phyloP scores from a whole-genome alignment of 768 basidiomycete species.

The Strobilomyces dryophilus region DNA sequence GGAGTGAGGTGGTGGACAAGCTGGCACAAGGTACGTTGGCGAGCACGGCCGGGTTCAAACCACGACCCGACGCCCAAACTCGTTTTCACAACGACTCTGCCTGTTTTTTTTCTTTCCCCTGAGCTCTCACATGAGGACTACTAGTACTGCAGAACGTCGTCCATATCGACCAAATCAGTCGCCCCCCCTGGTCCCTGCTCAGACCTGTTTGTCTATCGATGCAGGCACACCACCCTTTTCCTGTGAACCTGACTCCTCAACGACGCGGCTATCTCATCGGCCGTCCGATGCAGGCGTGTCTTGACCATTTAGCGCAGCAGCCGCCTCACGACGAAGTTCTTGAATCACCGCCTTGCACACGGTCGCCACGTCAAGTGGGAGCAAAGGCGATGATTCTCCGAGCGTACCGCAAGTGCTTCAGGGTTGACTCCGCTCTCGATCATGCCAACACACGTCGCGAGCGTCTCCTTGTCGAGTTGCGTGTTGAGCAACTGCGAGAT shows the following conservation, averaged over 20 bases:
- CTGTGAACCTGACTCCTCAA: background rate
- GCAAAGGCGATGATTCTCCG: slow-evolving; percentile 5
- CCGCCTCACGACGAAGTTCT: slow-evolving; percentile 72
- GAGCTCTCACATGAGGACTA: slow-evolving; percentile 7
- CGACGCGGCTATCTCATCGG: slow-evolving; percentile 8
- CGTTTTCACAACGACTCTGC: slow-evolving; percentile 12
- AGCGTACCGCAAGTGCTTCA: slow-evolving; percentile 80
- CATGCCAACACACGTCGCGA: slow-evolving; percentile 90
- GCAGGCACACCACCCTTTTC: slow-evolving; percentile 10
- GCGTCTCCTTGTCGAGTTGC: slow-evolving; percentile 81
- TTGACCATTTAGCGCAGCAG: slow-evolving; percentile 37
- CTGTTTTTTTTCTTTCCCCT: background rate
- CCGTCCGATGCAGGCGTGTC: slow-evolving; percentile 17
- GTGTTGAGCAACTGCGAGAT: slow-evolving; percentile 88
- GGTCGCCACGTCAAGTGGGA: slow-evolving; percentile 5
- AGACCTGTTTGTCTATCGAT: slow-evolving; percentile 2
- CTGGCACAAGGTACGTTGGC: slow-evolving; percentile 1
- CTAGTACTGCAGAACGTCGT: slow-evolving; percentile 13
- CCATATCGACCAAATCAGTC: slow-evolving; percentile 20
- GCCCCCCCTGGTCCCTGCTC: slow-evolving; percentile 5
- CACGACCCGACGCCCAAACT: background rate
- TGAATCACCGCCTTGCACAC: slow-evolving; percentile 70
- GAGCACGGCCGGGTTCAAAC: background rate
- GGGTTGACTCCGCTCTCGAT: slow-evolving; percentile 92
- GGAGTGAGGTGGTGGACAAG: background rate